phyloP scores from a whole-genome alignment of 768 basidiomycete genomes.

The Tulasnella sp. region DNA sequence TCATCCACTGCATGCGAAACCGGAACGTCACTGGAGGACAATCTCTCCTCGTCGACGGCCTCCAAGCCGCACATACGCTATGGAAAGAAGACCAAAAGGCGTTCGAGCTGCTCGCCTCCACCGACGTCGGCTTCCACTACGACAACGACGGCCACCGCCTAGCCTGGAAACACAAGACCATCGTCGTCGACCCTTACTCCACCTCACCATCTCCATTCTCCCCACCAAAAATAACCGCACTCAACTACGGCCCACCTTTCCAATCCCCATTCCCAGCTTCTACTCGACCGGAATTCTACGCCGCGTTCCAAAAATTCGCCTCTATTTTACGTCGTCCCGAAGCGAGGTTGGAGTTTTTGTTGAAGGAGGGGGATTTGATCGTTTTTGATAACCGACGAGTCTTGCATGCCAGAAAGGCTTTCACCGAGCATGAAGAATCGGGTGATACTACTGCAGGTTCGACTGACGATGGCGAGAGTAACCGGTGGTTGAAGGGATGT shows the following conservation, averaged over 20 bases:
- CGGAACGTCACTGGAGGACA: conserved; percentile 68
- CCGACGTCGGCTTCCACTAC: conserved; percentile 81
- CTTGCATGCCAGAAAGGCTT: conserved; percentile 80
- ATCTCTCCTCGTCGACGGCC: conserved; percentile 82
- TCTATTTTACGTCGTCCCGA: conserved; percentile 49
- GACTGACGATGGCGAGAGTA: conserved; percentile 35
- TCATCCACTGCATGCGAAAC: conserved; percentile 86
- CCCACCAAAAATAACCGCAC: conserved; percentile 46
- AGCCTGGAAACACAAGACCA: conserved; percentile 65
- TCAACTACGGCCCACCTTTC: conserved; percentile 95
- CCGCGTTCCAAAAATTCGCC: conserved; percentile 60
- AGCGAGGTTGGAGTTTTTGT: conserved; percentile 56
- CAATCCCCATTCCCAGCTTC: conserved; percentile 65
- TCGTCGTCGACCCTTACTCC: conserved; percentile 49
- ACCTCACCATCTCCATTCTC: background rate
- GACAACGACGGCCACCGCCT: conserved; percentile 85
- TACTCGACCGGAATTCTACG: conserved; percentile 57
- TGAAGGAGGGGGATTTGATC: conserved; percentile 79
- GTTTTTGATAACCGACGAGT: conserved; percentile 90
- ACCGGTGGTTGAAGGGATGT: conserved; percentile 82
- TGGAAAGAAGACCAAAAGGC: conserved; percentile 45
- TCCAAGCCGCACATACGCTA: conserved; percentile 58
- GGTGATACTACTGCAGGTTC: conserved; percentile 32
- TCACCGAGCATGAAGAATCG: too few species aligned
- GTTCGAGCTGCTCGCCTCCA: conserved; percentile 56